Conservation (phyloP, 1,139 yeast genomes). For the Arxiozyma bovina region DNA sequence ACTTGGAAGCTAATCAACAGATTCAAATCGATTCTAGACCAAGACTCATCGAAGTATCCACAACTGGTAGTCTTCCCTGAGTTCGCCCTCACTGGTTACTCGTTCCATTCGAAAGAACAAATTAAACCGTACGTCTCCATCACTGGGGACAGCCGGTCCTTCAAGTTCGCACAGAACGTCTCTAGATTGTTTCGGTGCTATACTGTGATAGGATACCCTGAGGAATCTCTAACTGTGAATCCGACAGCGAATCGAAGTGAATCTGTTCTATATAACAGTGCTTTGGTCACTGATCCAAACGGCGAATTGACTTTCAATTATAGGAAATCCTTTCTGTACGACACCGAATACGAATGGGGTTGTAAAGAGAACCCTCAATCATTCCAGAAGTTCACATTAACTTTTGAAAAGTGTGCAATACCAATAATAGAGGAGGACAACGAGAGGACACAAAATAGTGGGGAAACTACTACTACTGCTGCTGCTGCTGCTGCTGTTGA, state of each 20-base stretch:
- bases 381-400: slow-evolving; percentile 35
- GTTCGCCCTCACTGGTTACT: slow-evolving; percentile 78
- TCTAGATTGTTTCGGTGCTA: slow-evolving; percentile 49
- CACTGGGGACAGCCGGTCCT: slow-evolving; percentile 37
- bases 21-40: slow-evolving; percentile 13
- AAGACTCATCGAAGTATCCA: slow-evolving; percentile 19
- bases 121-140: slow-evolving; percentile 51
- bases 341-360: slow-evolving; percentile 78
- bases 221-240: slow-evolving; percentile 22
- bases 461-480: too few species aligned
- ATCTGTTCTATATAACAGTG: slow-evolving; percentile 55
- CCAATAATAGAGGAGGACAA: neutral
- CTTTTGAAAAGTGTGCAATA: slow-evolving; percentile 12
- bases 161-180: slow-evolving; percentile 48
- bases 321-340: slow-evolving; percentile 68
- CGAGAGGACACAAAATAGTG: too few species aligned
- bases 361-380: slow-evolving; percentile 58
- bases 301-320: slow-evolving; percentile 62
- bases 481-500: slow-evolving; percentile 7
- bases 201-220: slow-evolving; percentile 81
- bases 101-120: slow-evolving; percentile 44
- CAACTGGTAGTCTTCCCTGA: slow-evolving; percentile 76
- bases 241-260: slow-evolving; percentile 16
- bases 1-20: slow-evolving; percentile 33
- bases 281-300: slow-evolving; percentile 49